Evolutionary conservation across 2,329 filamentous ascomycete genomes (phyloP).

Genomic region (Aschersonia sp.): DNA sequence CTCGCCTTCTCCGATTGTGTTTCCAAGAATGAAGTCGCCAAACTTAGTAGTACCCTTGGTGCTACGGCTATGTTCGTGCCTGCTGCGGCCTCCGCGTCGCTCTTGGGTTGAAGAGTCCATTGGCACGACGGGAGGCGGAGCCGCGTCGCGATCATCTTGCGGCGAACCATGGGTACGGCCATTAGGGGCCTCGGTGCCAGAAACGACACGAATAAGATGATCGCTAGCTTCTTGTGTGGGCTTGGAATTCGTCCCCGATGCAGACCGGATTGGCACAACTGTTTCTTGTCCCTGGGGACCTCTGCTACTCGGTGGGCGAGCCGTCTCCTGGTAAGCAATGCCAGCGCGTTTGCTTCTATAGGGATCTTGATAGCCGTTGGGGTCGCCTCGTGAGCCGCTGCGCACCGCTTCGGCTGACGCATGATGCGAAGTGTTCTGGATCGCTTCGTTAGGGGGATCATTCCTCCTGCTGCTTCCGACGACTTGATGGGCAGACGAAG

Average conservation of each 20-base stretch:
- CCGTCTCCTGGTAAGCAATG: constrained; percentile 21
- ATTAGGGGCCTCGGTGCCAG: constrained; percentile 17
- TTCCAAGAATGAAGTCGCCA: constrained; percentile 88
- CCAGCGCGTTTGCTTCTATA: constrained; percentile 16
- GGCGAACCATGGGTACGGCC: constrained; percentile 11
- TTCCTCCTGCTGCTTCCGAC: constrained; percentile 27
- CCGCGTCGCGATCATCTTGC: constrained; percentile 24
- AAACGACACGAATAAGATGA: constrained; percentile 59
- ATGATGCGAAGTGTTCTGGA: constrained; percentile 22
- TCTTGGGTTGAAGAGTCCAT: constrained; percentile 29
- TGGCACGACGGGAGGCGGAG: constrained; percentile 28
- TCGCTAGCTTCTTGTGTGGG: constrained; percentile 65
- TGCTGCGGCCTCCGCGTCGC: constrained; percentile 35
- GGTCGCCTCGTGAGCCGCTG: constrained; percentile 17
- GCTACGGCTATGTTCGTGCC: constrained; percentile 39
- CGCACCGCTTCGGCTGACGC: constrained; percentile 21
- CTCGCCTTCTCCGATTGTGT: constrained; percentile 92
- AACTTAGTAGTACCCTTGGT: constrained; percentile 67
- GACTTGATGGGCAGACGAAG: constrained; percentile 52
- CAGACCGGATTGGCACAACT: constrained; percentile 29
- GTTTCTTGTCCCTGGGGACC: constrained; percentile 23
- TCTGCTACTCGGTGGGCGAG: constrained; percentile 22
- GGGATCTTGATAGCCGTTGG: constrained; percentile 13
- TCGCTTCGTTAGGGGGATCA: constrained; percentile 29
- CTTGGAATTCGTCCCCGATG: constrained; percentile 29